Conservation (phyloP, 1,139 yeast species). For the Ogataea hybrid region DNA sequence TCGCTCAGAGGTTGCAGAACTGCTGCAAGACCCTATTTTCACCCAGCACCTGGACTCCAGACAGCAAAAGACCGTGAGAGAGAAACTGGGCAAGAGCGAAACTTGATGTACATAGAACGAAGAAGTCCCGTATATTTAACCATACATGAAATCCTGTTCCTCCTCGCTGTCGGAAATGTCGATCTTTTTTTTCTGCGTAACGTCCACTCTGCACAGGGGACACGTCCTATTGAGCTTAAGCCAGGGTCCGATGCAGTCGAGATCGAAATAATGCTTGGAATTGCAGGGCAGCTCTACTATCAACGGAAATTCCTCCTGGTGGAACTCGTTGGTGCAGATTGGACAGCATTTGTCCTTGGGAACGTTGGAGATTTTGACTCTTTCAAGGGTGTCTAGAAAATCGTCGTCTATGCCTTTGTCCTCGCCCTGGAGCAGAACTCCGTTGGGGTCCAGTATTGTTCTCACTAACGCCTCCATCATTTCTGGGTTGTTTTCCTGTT, state of each 20-base stretch:
- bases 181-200: conserved; percentile 44
- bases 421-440: conserved; percentile 8
- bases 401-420: conserved; percentile 60
- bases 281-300: conserved; percentile 80
- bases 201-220: conserved; percentile 81
- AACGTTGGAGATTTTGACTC: conserved; percentile 55
- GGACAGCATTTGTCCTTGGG: conserved; percentile 70
- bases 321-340: conserved; percentile 73
- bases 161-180: conserved; percentile 55
- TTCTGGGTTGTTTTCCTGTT: conserved; percentile 8
- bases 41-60: conserved; percentile 39
- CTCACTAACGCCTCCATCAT: conserved; percentile 17
- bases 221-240: conserved; percentile 75
- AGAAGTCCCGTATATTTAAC: conserved; percentile 16
- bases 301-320: conserved; percentile 74
- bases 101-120: conserved; percentile 6
- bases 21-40: conserved; percentile 66
- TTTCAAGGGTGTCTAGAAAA: conserved; percentile 71
- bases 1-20: conserved; percentile 68
- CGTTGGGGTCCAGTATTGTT: conserved; percentile 15
- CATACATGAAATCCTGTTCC: conserved; percentile 54
- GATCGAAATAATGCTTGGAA: conserved; percentile 69
- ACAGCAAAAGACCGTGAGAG: conserved; percentile 24
- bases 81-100: conserved; percentile 9
- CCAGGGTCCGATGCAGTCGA: conserved; percentile 94